Percentiles rank a stretch among this genome's conserved stretches.
These are phyloP conservation scores for Fusarium falciforme DNA, from an alignment of 2,329 filamentous ascomycete genomes.

Conservation along the genomic window DNA sequence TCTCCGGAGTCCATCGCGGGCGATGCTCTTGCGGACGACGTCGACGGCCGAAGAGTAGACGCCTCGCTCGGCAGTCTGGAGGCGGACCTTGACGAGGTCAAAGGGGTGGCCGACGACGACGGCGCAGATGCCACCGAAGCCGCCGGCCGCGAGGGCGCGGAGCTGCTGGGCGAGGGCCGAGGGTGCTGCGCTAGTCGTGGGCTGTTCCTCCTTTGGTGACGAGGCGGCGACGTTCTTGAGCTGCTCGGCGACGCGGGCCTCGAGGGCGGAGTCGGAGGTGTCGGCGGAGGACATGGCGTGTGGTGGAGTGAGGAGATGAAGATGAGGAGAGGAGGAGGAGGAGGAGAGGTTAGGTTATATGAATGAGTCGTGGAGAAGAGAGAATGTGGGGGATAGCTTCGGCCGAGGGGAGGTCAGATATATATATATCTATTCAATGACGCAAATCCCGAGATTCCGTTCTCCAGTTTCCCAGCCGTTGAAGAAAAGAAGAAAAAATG, in stretches of 20 bases:
- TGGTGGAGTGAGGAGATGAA: neutral
- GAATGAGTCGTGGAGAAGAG: constrained; percentile 30
- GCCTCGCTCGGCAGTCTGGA: constrained; percentile 95
- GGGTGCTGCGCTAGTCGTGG: constrained; percentile 50
- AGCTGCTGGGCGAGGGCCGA: constrained; percentile 64
- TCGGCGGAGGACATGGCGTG: constrained; percentile 42
- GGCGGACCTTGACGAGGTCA: constrained; percentile 95
- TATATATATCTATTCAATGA: constrained; percentile 1
- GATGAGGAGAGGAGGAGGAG: neutral
- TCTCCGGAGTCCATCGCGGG: constrained; percentile 81
- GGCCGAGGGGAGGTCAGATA: constrained; percentile 32
- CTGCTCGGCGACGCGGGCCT: constrained; percentile 54
- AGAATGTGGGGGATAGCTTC: constrained; percentile 31
- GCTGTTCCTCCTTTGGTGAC: constrained; percentile 53
- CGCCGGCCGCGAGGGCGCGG: constrained; percentile 87
- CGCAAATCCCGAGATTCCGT: constrained; percentile 14
- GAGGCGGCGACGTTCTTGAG: constrained; percentile 59
- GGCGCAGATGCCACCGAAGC: constrained; percentile 92
- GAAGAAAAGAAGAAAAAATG: neutral
- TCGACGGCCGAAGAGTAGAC: constrained; percentile 92
- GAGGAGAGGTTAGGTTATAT: constrained; percentile 11
- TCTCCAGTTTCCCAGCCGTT: neutral
- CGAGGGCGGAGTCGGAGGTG: constrained; percentile 40
- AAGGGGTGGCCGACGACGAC: constrained; percentile 97
- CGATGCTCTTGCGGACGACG: constrained; percentile 89